phyloP scores from a whole-genome alignment of 73 alveolate species.

The Tetrahymena malaccensis region DNA sequence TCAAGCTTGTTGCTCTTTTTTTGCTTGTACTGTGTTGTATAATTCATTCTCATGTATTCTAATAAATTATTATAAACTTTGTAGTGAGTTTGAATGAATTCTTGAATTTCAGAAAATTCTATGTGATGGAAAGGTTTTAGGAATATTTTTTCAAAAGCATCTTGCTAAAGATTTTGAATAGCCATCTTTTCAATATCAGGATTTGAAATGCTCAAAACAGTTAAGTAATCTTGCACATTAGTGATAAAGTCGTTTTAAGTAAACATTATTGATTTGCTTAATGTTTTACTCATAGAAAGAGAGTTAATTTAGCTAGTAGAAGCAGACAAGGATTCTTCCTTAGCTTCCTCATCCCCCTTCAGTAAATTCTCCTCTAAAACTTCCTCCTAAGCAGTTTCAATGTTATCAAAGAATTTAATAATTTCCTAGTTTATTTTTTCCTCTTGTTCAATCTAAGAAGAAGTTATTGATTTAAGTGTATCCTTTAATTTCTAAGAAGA shows the following conservation, averaged over 20 bases:
- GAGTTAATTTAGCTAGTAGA: background rate
- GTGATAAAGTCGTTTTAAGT: background rate
- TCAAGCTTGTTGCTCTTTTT: background rate
- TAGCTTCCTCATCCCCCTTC: background rate
- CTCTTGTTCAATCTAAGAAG: background rate
- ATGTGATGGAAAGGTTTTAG: background rate
- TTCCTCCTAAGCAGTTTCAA: background rate
- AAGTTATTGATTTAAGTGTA: background rate
- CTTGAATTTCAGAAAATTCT: background rate
- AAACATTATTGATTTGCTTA: background rate
- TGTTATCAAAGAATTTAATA: background rate
- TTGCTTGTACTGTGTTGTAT: background rate
- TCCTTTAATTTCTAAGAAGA: background rate
- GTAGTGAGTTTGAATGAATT: background rate
- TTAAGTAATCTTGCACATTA: background rate
- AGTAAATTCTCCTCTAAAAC: background rate
- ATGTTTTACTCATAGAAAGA: background rate
- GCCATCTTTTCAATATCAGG: background rate
- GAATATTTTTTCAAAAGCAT: background rate
- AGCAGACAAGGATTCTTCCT: background rate
- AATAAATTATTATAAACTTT: background rate
- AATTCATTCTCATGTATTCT: background rate
- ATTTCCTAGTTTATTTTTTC: background rate
- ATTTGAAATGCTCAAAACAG: background rate
- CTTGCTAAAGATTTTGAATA: background rate